phyloP scores from a whole-genome alignment of 1,284 basidiomycete species.

The Heterobasidion occidentale region DNA sequence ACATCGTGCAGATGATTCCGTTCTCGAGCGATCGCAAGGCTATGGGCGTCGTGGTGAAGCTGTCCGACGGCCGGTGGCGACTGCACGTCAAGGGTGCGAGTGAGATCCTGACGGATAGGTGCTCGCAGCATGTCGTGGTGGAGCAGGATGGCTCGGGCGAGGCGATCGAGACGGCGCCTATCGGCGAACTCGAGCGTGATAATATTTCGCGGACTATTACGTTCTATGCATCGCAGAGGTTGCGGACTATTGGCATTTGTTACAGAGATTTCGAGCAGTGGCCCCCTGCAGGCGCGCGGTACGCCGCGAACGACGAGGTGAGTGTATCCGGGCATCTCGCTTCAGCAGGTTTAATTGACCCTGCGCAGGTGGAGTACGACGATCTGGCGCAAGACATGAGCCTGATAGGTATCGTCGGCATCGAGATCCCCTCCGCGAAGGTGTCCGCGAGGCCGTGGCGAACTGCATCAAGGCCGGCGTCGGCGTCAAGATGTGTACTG shows the following conservation, averaged over 20 bases:
- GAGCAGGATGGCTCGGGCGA: constrained; percentile 24
- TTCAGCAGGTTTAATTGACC: not conserved
- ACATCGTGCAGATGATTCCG: constrained; percentile 85
- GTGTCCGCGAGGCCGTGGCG: constrained; percentile 83
- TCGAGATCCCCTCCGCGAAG: constrained; percentile 94
- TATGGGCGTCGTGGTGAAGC: constrained; percentile 86
- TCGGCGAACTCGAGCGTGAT: constrained; percentile 59
- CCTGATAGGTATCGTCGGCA: constrained; percentile 84
- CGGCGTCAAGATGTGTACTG: constrained; percentile 98
- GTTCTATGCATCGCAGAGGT: constrained; percentile 93
- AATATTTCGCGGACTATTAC: constrained; percentile 90
- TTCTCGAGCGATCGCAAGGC: constrained; percentile 95
- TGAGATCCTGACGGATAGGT: constrained; percentile 83
- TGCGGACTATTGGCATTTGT: constrained; percentile 89
- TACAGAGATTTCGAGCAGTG: constrained; percentile 85
- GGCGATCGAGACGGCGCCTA: constrained; percentile 49
- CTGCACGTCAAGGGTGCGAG: constrained; percentile 90
- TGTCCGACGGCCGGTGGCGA: constrained; percentile 53
- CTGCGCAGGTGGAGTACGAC: constrained; percentile 56
- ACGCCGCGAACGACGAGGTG: constrained; percentile 50
- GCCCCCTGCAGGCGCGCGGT: constrained; percentile 58
- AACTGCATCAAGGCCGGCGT: constrained; percentile 88
- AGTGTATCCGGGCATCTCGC: constrained; percentile 1
- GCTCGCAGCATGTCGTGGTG: constrained; percentile 68
- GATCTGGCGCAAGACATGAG: constrained; percentile 70